Evolutionary conservation across 805 yeast species (phyloP), one percentile per base, ranked within the genome.

Genomic region (Jamesozyma spencerorum): DNA sequence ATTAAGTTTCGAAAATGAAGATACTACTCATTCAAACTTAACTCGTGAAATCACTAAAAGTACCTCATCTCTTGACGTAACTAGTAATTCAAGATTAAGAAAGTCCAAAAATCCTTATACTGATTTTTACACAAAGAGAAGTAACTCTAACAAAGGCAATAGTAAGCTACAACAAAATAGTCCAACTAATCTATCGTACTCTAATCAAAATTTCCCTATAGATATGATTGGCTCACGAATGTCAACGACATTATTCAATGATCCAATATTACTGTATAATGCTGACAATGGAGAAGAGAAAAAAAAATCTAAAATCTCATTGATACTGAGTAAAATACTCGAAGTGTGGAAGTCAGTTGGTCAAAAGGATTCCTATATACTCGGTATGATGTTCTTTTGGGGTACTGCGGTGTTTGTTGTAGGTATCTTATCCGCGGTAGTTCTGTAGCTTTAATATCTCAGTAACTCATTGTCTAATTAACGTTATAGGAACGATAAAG

Each of bases 361-460:
- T 19, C 39, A 34, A 27, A 49, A 44, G 26, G 47, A 46, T 40
- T 18, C 38, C 3, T 49, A 48, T 29, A 47, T 48, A 5, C 35
- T 54, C 3, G 17, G 45, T 4, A 17, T 39, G 11, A 44, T 54
- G 48, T 38, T 43, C 6, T 3, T 43, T 1, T 55, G 58, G 57
- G 49, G 55, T 28, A 10, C 41, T 1, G 11, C 40, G 7, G 43
- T 49, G 4, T 55, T 52, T 31, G 22, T 41, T 7, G 28, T 36
- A 2, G 57, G 57, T 10, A 19, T 48, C 17, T 14, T 31, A 18
- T 29, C 41, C 33, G 45, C 53, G 3, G 36, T 41, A 15, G 22
- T 18, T 37, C 19, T 37, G 20, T 34, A 32, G 34, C 13, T 27
- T 32, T 27, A 14, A 4, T 35, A 12, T 15, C 18, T 18, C 24